Base-by-base conservation (phyloP, 2,329 filamentous ascomycete genomes). In the Catunica adiposa region DNA sequence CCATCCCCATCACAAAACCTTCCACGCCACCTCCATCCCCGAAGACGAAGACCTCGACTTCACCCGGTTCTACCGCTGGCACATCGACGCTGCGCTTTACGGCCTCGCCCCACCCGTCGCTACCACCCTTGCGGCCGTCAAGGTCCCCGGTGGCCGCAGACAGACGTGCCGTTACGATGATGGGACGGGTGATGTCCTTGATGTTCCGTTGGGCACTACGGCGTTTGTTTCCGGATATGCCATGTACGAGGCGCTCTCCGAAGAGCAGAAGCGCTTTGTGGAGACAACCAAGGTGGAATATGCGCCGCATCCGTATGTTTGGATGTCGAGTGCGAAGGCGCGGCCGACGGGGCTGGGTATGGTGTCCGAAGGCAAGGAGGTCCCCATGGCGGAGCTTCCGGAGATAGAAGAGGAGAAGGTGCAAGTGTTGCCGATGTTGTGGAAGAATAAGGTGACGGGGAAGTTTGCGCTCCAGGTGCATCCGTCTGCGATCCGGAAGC, bases 31-130 rank as follows among this genome's bases (percentile, higher is more conserved):
- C 3, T 64, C 70, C 20, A 78, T 89, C 60, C 75, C 83, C 0
- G 68, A 67, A 14, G 66, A 68, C 6, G 71, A 75, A n/a, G 74
- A 77, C 59, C 66, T 73, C 20, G 68, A 69, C 61, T 73, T 64
- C 58, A 77, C 75, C 2, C 70, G 69, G 69, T 81, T 87, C 69
- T 89, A 86, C 68, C 73, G 84, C 58, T 89, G 85, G 84, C 84
- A 89, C 65, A 88, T 89, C 55, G 84, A 89, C 63, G 84, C 85
- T 2, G 84, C 84, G 1, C 70, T 89, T 4, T 89, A 89, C 64
- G 82, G 78, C 17, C 74, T 88, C 5, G 78, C 84, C n/a, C 84
- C 85, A 2, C 84, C 85, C 1, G 74, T 81, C 25, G 84, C 82
- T 2, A 89, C 85, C 0, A 81, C 80, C 1, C 73, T 89, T 23